Evolutionary conservation across 2,329 filamentous ascomycete genomes (phyloP).

Genomic region (Lachnellula cervina): DNA sequence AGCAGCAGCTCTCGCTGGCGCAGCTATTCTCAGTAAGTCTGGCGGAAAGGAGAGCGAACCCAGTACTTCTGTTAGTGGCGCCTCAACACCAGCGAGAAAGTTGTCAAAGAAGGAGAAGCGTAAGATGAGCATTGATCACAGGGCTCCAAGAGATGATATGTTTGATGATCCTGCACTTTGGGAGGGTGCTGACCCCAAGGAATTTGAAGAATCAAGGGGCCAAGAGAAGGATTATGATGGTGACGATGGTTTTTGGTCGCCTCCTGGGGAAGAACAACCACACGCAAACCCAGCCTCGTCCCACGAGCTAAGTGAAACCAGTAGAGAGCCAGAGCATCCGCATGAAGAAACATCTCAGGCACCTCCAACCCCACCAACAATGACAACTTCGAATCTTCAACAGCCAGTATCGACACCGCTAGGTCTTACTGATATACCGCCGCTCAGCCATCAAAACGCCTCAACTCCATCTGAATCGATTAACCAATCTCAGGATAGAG

Average conservation of each 20-base stretch:
- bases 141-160: constrained; percentile 37
- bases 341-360: not conserved
- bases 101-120: constrained; percentile 35
- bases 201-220: constrained; percentile 23
- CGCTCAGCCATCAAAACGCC: not conserved
- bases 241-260: constrained; percentile 32
- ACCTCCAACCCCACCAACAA: not conserved
- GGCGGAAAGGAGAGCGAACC: constrained; percentile 2
- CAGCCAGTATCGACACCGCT: not conserved
- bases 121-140: constrained; percentile 38
- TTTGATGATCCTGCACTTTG: constrained; percentile 42
- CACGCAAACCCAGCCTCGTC: constrained; percentile 1
- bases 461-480: constrained; percentile 4
- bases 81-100: constrained; percentile 33
- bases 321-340: not conserved
- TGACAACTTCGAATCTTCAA: not conserved
- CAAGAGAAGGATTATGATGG: constrained; percentile 20
- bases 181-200: constrained; percentile 39
- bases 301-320: constrained; percentile 7
- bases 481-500: constrained; percentile 4
- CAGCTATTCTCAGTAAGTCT: constrained; percentile 14
- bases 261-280: constrained; percentile 15
- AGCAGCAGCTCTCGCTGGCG: constrained; percentile 15
- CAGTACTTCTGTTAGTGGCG: constrained; percentile 27
- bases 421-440: not conserved